Evolutionary conservation across 768 basidiomycete species (phyloP), one percentile per base, ranked within the genome.

Genomic region (Galerina sulciceps): DNA sequence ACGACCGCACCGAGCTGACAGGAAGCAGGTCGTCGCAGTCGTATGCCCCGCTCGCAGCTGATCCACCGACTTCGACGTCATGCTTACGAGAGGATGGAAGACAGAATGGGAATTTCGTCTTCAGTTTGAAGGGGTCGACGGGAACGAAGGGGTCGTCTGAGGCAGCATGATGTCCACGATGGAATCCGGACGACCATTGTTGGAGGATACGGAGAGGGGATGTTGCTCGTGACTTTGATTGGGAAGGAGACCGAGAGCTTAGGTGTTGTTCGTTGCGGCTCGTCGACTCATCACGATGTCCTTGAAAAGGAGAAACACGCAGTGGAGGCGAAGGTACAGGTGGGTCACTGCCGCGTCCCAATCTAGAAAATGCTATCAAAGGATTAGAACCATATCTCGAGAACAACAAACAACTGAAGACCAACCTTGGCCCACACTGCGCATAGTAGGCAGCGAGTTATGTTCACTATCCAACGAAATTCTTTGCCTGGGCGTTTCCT

Each of bases 191-290:
- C 17, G 81, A 76, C 77, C 81, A 84, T 13, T 81, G 77, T 6
- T 81, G 81, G 14, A 90, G 76, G 15, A 86, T 74, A 10, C 87
- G 82, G 0, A 89, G 72, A 0, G 90, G 89, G 1, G 88, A 90
- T 0, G 76, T 69, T 1, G 75, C 71, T 8, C 86, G 79, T 15
- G 84, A 85, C n/a, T 82, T 81, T 8, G 80, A 77, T 14, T 78
- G 77, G 3, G 85, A 79, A 0, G 82, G 76, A 13, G 64, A 63
- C 13, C 53, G 67, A 23, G 61, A 64, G 6, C 57, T 65, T 1
- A 64, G 56, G 34, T 70, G 65, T 14, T 71, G 71, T 10, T 51
- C 15, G n/a, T 10, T 45, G 18, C 50, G 23, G 4, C 15, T 17
- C 2, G 14, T 35, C 64, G 55, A 57, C n/a, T n/a, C 38, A 11